Conservation (phyloP, 257 asterid genomes). For the Forsythia viridissima region DNA sequence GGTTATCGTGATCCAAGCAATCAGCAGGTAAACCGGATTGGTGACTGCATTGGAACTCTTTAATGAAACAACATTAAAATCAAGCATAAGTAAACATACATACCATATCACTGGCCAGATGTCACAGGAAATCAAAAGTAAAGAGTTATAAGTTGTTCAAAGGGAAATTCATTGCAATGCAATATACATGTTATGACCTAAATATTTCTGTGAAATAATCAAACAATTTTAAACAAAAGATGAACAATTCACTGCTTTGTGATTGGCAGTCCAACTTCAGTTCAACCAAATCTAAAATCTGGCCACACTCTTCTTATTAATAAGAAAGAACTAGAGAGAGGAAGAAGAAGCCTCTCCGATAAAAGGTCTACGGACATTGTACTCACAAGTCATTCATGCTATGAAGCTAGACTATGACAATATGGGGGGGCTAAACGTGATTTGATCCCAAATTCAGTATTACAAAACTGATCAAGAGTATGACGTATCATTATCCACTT, state of each 20-base stretch:
- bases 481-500: background rate
- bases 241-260: background rate
- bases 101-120: background rate
- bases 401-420: background rate
- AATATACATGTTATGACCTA: background rate
- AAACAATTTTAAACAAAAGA: background rate
- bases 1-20: background rate
- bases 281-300: background rate
- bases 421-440: background rate
- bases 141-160: background rate
- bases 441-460: background rate
- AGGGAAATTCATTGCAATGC: background rate
- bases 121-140: background rate
- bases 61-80: background rate
- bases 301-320: background rate
- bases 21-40: background rate
- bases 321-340: background rate
- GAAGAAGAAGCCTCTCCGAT: background rate
- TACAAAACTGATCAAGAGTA: background rate
- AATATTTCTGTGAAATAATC: background rate
- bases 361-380: background rate
- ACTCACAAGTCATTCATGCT: background rate
- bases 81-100: background rate
- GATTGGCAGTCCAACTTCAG: background rate
- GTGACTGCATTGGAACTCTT: background rate